Evolutionary conservation across 1,284 basidiomycete species (phyloP), one percentile per base, ranked within the genome.

Genomic region (Naganishia sp.): DNA sequence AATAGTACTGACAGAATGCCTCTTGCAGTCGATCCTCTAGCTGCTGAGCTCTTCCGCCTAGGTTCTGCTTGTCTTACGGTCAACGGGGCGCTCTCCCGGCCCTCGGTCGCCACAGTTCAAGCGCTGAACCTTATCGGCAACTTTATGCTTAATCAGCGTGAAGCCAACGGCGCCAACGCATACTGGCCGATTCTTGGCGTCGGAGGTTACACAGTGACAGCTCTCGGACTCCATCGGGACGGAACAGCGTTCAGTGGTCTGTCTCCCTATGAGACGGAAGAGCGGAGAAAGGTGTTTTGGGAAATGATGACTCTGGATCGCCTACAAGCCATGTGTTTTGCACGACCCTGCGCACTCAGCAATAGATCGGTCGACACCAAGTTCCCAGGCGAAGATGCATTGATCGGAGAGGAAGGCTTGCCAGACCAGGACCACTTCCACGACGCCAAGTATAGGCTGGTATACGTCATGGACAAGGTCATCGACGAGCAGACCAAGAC

Each of bases 121-220:
- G 77, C 77, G 10, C 58, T 80, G 25, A 73, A 73, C 51, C 69
- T 79, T 5, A 75, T 75, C 66, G 77, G 77, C 31, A 77, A 76
- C 6, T 80, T 72, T 54, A 74, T 78, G 42, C 67, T 80, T 35
- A 80, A 80, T 69, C 76, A 77, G 31, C 51, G 66, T 71, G 72
- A 72, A 28, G 74, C 73, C 9, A 76, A 77, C 60, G 77, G 78
- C n/a, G 75, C 75, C 3, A 76, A 79, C 65, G 72, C 74, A 7
- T 77, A 75, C 63, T 80, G 79, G 79, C 79, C 77, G 4, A 76
- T 80, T 50, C 71, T 79, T 7, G 79, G 79, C 4, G 72, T 71
- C 7, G 75, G 76, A 3, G 68, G 75, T 56, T 77, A 78, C 46
- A 69, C 76, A 4, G 75, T 76, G 1, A 68, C 63, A 31, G 64